Conservation (phyloP, 176 grass and related monocot species). For the Aegilops umbellulata region DNA sequence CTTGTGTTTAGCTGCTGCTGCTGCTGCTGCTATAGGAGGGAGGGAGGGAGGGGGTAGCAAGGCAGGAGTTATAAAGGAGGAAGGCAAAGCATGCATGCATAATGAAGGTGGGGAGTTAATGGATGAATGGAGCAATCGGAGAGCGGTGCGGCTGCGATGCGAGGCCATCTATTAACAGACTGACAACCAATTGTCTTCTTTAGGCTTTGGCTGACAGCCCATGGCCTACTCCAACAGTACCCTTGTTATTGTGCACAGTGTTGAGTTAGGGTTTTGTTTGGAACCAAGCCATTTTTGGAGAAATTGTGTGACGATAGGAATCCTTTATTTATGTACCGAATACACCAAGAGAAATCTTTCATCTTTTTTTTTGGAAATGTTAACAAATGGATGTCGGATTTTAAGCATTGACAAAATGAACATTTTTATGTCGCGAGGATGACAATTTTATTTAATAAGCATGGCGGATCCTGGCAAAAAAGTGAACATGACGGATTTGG, state of each 20-base stretch:
- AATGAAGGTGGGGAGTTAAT: conserved; percentile 47
- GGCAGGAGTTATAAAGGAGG: conserved; percentile 39
- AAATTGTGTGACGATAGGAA: neutral
- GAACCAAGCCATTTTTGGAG: neutral
- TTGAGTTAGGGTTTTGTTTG: neutral
- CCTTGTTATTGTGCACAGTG: neutral
- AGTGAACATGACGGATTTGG: no score
- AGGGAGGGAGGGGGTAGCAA: conserved; percentile 7
- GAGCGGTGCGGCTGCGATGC: neutral
- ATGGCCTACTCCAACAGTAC: neutral
- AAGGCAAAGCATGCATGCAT: conserved; percentile 46
- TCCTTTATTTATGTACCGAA: neutral
- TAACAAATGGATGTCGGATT: no score
- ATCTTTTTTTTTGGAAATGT: no score
- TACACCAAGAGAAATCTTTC: neutral
- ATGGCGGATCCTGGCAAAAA: no score
- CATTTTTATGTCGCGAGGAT: no score
- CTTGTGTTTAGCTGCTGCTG: neutral
- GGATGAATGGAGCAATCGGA: conserved; percentile 48
- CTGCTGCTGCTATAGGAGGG: neutral
- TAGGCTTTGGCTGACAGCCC: neutral
- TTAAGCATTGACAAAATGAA: no score
- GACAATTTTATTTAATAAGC: no score
- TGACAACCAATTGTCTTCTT: conserved; percentile 13
- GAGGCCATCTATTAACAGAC: conserved; percentile 26